phyloP scores from a whole-genome alignment of 176 grass and related monocot genomes.

The Oryza rufipogon region DNA sequence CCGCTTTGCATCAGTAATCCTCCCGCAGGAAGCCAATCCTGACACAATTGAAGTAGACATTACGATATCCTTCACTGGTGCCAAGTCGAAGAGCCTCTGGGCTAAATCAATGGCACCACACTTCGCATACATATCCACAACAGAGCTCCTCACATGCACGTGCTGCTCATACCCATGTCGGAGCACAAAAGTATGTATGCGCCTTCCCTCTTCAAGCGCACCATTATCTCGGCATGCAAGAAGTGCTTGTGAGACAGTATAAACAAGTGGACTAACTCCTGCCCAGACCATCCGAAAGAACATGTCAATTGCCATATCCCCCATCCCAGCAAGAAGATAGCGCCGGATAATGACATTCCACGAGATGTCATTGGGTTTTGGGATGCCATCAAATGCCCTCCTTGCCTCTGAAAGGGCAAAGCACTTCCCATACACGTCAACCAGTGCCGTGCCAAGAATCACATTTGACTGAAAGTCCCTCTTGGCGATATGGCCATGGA shows the following conservation, averaged over 20 bases:
- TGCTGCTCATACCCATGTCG: conserved; percentile 62
- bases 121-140: conserved; percentile 82
- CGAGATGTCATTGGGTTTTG: conserved; percentile 62
- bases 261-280: conserved; percentile 65
- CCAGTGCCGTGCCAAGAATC: conserved; percentile 68
- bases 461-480: conserved; percentile 67
- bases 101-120: conserved; percentile 74
- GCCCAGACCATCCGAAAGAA: conserved; percentile 76
- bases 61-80: conserved; percentile 61
- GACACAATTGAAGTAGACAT: conserved; percentile 80
- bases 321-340: conserved; percentile 73
- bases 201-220: conserved; percentile 61
- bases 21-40: conserved; percentile 67
- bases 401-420: conserved; percentile 53
- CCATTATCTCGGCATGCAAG: conserved; percentile 65
- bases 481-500: conserved; percentile 69
- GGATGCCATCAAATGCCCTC: conserved; percentile 68
- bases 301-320: conserved; percentile 61
- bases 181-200: conserved; percentile 60
- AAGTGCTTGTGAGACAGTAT: conserved; percentile 74
- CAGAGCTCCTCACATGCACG: conserved; percentile 50
- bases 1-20: conserved; percentile 68
- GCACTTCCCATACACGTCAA: conserved; percentile 83
- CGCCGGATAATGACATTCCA: conserved; percentile 89
- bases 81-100: conserved; percentile 59